Evolutionary conservation across 352 stramenopile species (phyloP).

Genomic region (Phytopythium mirpurense): DNA sequence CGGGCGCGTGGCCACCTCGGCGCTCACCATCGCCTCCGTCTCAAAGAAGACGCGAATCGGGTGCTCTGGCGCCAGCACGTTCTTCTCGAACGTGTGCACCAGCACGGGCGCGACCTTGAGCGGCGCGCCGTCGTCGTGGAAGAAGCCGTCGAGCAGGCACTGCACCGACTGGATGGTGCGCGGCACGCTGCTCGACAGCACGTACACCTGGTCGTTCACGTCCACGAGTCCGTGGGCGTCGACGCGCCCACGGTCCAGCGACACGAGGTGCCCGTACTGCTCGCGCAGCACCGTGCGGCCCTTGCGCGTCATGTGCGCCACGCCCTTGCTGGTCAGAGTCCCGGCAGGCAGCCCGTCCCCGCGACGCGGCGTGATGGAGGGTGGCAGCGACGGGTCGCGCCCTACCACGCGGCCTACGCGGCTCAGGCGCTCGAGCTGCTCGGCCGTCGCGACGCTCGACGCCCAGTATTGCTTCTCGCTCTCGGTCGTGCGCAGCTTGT

Average conservation of each 20-base stretch:
- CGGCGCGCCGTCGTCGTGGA: constrained; percentile 21
- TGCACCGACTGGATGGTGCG: constrained; percentile 77
- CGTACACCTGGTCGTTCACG: constrained; percentile 50
- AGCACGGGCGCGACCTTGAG: constrained; percentile 31
- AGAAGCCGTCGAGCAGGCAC: constrained; percentile 67
- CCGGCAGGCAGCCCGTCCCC: constrained; percentile 44
- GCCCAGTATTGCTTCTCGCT: constrained; percentile 63
- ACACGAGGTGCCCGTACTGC: constrained; percentile 42
- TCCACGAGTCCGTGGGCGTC: constrained; percentile 1
- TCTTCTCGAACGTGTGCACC: constrained; percentile 60
- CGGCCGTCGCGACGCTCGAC: constrained; percentile 40
- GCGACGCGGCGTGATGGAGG: constrained; percentile 33
- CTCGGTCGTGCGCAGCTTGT: constrained; percentile 40
- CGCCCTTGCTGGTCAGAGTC: constrained; percentile 53
- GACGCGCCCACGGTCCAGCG: not conserved
- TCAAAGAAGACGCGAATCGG: constrained; percentile 65
- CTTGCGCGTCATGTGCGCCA: constrained; percentile 67
- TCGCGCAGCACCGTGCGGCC: constrained; percentile 39
- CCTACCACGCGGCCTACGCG: constrained; percentile 47
- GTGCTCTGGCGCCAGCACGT: constrained; percentile 56
- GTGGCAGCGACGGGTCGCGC: constrained; percentile 30
- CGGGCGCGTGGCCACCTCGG: constrained; percentile 35
- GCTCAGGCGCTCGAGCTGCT: constrained; percentile 43
- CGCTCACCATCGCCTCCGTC: constrained; percentile 54
- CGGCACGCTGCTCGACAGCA: constrained; percentile 71